Conservation (phyloP, 192 early-diverging fungal genomes). For the Linderina pennispora region DNA sequence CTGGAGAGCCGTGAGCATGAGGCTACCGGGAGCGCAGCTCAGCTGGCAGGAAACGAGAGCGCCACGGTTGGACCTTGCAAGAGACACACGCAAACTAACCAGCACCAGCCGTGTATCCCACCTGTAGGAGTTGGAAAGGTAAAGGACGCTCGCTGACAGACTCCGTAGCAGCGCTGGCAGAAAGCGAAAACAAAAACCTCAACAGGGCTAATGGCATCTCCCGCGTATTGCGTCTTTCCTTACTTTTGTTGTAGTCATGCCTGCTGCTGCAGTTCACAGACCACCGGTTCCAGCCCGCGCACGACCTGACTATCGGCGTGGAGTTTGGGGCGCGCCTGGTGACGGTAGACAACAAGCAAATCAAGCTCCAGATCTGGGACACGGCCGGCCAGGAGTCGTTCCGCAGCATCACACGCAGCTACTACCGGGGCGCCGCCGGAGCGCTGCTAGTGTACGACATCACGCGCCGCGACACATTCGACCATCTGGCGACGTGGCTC, state of each 20-base stretch:
- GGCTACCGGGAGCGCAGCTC: no score
- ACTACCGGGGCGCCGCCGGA: constrained; percentile 75
- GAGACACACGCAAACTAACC: no score
- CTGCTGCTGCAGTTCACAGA: constrained; percentile 79
- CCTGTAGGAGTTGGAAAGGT: constrained; percentile 74
- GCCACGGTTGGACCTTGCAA: no score
- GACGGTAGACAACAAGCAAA: constrained; percentile 66
- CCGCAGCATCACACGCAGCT: constrained; percentile 78
- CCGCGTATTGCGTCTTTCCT: no score
- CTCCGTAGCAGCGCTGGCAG: not conserved
- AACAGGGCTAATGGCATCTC: no score
- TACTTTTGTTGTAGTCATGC: constrained; percentile 64
- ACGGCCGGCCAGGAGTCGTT: constrained; percentile 87
- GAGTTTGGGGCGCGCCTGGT: constrained; percentile 80
- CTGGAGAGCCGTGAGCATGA: no score
- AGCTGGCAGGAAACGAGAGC: no score
- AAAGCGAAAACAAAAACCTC: no score
- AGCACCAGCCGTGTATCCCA: no score
- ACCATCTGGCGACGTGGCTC: constrained; percentile 71
- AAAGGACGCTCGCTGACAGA: not conserved
- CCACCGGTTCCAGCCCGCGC: constrained; percentile 71
- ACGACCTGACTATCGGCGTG: constrained; percentile 81
- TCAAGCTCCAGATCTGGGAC: constrained; percentile 95
- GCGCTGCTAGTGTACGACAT: constrained; percentile 81
- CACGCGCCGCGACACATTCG: constrained; percentile 73